Evolutionary conservation across 345 rosid species (phyloP).

Genomic region (Moricandia arvensis): DNA sequence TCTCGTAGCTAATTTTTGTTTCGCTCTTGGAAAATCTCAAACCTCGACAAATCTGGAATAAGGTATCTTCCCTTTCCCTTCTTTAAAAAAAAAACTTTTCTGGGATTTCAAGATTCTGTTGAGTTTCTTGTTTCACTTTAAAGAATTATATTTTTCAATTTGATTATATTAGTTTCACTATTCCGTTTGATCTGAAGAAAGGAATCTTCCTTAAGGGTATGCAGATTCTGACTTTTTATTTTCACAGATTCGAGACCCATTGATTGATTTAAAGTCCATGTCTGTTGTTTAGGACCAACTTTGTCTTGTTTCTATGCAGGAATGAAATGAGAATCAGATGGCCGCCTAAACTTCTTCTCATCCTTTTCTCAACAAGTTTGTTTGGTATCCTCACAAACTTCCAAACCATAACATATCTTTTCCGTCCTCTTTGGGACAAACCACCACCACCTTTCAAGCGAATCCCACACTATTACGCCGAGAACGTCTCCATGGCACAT

Average conservation of each 20-base stretch:
- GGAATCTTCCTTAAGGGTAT: neutral
- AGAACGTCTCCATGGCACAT: constrained; percentile 79
- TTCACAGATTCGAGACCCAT: neutral
- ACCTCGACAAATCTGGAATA: constrained; percentile 7
- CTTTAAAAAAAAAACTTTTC: neutral
- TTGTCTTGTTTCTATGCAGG: neutral
- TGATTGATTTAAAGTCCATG: neutral
- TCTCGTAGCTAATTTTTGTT: neutral
- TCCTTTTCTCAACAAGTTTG: constrained; percentile 52
- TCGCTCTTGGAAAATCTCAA: neutral
- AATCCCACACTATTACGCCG: constrained; percentile 88
- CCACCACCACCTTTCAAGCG: constrained; percentile 69
- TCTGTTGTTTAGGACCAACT: neutral
- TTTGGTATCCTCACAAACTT: constrained; percentile 46
- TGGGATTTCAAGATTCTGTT: neutral
- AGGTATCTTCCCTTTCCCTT: neutral
- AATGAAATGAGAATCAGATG: constrained; percentile 49
- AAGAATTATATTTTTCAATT: neutral
- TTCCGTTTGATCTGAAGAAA: constrained; percentile 3
- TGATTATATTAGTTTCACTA: neutral
- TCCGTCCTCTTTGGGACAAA: constrained; percentile 89
- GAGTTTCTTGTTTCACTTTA: neutral
- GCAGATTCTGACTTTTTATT: neutral
- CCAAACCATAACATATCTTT: constrained; percentile 54
- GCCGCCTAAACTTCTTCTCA: constrained; percentile 40